A percentile compares a stretch with the other conserved stretches of the same genome.
Evolutionary conservation across 1,139 yeast genomes (phyloP).

Genomic region (Protomyces lactucae-debilis): DNA sequence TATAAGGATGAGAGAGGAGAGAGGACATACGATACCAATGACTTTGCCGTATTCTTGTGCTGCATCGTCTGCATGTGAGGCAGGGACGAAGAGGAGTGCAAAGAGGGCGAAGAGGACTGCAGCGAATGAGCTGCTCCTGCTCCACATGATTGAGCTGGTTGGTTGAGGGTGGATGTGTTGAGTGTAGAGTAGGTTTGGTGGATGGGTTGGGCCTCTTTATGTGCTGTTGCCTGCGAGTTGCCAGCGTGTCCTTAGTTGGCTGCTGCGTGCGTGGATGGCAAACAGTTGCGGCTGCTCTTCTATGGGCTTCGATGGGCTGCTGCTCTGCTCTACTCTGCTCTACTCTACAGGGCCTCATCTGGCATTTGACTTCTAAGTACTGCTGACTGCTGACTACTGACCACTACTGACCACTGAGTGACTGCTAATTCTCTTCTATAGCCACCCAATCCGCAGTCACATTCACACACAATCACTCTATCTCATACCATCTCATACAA

Average conservation of each 20-base stretch:
- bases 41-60: constrained; percentile 17
- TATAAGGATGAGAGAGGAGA: neutral
- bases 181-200: neutral
- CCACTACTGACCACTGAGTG: no score
- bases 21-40: constrained; percentile 17
- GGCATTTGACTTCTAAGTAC: neutral
- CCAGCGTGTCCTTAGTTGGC: neutral
- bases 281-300: neutral
- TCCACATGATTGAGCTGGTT: neutral
- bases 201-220: neutral
- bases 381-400: no score
- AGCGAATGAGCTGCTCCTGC: constrained; percentile 13
- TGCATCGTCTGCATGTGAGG: constrained; percentile 11
- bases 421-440: no score
- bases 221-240: neutral
- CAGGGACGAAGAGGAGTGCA: constrained; percentile 24
- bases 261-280: neutral
- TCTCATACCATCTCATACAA: no score
- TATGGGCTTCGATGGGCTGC: no score
- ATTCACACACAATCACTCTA: no score
- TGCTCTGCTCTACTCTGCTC: no score
- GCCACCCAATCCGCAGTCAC: no score
- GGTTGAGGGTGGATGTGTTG: neutral
- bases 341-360: neutral
- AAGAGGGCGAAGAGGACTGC: constrained; percentile 25